A percentile compares a stretch with the other conserved stretches of the same genome.
phyloP scores from a whole-genome alignment of 148 eudicot species.

The Polygonum aviculare region DNA sequence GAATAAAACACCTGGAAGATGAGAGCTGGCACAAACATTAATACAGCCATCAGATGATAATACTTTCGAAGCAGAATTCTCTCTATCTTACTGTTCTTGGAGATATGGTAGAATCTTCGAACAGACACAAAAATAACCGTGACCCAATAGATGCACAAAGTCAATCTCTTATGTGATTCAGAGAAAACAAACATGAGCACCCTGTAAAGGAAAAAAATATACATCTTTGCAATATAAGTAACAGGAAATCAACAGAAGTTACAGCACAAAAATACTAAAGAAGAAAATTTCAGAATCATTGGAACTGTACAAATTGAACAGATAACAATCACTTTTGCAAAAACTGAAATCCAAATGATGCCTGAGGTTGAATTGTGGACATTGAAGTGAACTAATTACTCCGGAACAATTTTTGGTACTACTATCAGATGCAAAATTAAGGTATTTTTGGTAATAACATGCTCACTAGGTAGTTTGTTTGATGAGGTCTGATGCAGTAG shows the following conservation, averaged over 20 bases:
- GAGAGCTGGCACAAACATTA: conserved; percentile 92
- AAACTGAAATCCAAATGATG: background rate
- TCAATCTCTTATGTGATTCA: conserved; percentile 79
- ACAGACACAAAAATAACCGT: conserved; percentile 58
- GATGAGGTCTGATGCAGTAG: background rate
- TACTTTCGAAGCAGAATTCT: conserved; percentile 92
- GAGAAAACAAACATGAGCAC: conserved; percentile 68
- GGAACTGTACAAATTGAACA: background rate
- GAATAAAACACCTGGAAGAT: conserved; percentile 63
- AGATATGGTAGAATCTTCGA: conserved; percentile 58
- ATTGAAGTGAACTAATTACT: background rate
- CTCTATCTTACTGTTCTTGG: conserved; percentile 81
- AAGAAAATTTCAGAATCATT: background rate
- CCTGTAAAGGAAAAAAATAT: conserved; percentile 40
- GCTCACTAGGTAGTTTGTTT: background rate
- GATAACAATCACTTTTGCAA: background rate
- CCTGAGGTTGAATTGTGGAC: background rate
- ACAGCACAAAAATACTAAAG: background rate
- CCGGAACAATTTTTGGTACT: background rate
- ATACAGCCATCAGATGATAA: conserved; percentile 90
- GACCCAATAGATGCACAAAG: conserved; percentile 79
- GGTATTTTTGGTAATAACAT: background rate
- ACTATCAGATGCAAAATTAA: background rate
- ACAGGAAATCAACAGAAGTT: background rate
- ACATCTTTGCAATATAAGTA: background rate